Base-by-base conservation (phyloP, 345 rosid genomes). In the Laguncularia racemosa region DNA sequence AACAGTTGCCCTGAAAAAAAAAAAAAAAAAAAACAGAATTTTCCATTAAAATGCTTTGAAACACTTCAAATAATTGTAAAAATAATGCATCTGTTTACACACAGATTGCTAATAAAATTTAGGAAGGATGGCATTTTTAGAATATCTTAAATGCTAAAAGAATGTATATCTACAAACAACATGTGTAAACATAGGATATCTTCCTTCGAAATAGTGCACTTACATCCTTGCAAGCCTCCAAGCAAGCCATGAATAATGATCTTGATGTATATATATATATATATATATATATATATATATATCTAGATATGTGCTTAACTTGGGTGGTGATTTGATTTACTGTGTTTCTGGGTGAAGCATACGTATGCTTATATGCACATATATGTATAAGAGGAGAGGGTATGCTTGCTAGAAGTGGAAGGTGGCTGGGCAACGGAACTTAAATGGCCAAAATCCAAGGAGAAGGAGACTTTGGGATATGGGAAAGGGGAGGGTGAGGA, bases 161-260 rank as follows among this genome's bases (percentile, higher is more conserved):
- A 8, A 4, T 33, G 40, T 0, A 3, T 33, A 33, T 33, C 40
- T 33, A 33, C 40, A 26, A 2, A 26, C 16, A 43, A 54, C 20
- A 21, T 57, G 57, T 52, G 20, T 51, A 51, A 23, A 18, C 26
- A 64, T 50, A 16, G 44, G 26, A 33, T 3, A n/a, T 38, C 6
- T 4, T 12, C 20, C 33, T 38, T 2, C 10, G 6, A 26, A 12
- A 17, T 40, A 46, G 26, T 47, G 50, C 44, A 71, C 90, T 74
- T 49, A 86, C 91, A 71, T 84, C 73, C 50, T 65, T 76, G 57
- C 67, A 72, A 23, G 77, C 66, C 70, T 79, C 89, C 18, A 83
- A 67, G 69, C 85, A 82, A 56, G 73, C 81, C 83, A 80, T 80
- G 61, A 55, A 55, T 56, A 56, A 44, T 62, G 60, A 20, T 43